A percentile compares a stretch with the other conserved stretches of the same genome.
Evolutionary conservation across 805 yeast genomes (phyloP).

Genomic region (Saturnispora gosingensis): DNA sequence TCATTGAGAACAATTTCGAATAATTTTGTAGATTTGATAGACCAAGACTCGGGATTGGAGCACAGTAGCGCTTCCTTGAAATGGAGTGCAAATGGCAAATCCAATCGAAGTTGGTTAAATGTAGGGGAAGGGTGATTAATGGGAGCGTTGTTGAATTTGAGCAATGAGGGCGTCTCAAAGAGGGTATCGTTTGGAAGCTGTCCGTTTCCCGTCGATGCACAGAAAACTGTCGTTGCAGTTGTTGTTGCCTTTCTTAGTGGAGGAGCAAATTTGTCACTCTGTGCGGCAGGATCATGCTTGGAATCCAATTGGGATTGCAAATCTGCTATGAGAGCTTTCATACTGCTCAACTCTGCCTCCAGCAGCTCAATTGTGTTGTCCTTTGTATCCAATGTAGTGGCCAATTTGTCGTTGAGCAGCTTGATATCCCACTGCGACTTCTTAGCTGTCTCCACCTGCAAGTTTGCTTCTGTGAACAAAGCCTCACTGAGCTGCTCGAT

Average conservation of each 20-base stretch:
- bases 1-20: slow-evolving; percentile 66
- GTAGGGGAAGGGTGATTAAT: slow-evolving; percentile 21
- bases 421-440: slow-evolving; percentile 53
- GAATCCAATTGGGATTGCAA: not conserved
- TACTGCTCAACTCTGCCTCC: slow-evolving; percentile 55
- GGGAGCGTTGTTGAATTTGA: slow-evolving; percentile 17
- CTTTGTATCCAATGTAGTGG: slow-evolving; percentile 52
- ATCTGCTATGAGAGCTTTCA: slow-evolving; percentile 51
- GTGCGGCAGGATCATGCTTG: not conserved
- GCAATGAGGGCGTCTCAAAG: slow-evolving; percentile 14
- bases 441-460: slow-evolving; percentile 74
- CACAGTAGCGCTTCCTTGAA: slow-evolving; percentile 33
- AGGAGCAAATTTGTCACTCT: not conserved
- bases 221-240: slow-evolving; percentile 11
- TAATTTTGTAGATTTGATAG: slow-evolving; percentile 44
- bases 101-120: slow-evolving; percentile 33
- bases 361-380: slow-evolving; percentile 57
- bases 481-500: slow-evolving; percentile 74
- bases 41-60: slow-evolving; percentile 5
- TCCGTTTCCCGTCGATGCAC: not conserved
- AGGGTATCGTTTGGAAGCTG: slow-evolving; percentile 10
- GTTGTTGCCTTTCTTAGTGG: not conserved
- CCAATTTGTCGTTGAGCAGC: slow-evolving; percentile 46
- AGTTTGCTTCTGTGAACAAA: slow-evolving; percentile 74
- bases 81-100: slow-evolving; percentile 34